These are phyloP conservation scores for Cichorium intybus DNA, from an alignment of 140 eudicot genomes.

Conservation along the genomic window DNA sequence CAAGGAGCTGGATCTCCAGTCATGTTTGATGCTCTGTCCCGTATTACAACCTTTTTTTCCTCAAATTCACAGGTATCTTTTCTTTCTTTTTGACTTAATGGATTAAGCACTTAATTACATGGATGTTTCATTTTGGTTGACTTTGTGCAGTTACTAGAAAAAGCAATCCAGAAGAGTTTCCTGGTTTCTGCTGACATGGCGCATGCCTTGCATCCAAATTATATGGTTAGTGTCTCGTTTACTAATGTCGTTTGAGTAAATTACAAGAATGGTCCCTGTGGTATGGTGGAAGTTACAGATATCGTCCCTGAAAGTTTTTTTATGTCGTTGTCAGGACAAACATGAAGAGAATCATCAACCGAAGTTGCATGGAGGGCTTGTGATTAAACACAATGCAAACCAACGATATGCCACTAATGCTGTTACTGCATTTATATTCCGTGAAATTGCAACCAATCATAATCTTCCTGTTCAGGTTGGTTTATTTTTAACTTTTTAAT, in stretches of 20 bases:
- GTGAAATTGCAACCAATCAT: constrained; percentile 85
- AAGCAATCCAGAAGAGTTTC: constrained; percentile 80
- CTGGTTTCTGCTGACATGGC: constrained; percentile 99
- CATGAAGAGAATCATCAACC: constrained; percentile 99
- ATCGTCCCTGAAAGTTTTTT: neutral
- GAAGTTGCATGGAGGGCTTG: constrained; percentile 90
- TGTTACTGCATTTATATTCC: constrained; percentile 78
- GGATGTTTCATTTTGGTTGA: too few species aligned
- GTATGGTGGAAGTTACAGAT: neutral
- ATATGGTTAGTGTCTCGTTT: constrained; percentile 49
- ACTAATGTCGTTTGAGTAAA: neutral
- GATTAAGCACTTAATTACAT: neutral
- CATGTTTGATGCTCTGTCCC: constrained; percentile 84
- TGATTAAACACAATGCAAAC: constrained; percentile 88
- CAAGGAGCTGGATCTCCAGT: constrained; percentile 99
- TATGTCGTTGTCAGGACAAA: constrained; percentile 54
- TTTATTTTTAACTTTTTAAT: neutral
- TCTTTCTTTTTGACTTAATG: neutral
- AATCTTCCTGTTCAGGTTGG: constrained; percentile 88
- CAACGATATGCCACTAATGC: constrained; percentile 98
- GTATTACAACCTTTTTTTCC: constrained; percentile 67
- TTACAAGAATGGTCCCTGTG: neutral
- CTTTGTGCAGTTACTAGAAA: constrained; percentile 53
- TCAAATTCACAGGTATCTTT: constrained; percentile 57
- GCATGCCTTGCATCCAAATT: constrained; percentile 96